phyloP scores from a whole-genome alignment of 768 basidiomycete species.

The Russula abietina region DNA sequence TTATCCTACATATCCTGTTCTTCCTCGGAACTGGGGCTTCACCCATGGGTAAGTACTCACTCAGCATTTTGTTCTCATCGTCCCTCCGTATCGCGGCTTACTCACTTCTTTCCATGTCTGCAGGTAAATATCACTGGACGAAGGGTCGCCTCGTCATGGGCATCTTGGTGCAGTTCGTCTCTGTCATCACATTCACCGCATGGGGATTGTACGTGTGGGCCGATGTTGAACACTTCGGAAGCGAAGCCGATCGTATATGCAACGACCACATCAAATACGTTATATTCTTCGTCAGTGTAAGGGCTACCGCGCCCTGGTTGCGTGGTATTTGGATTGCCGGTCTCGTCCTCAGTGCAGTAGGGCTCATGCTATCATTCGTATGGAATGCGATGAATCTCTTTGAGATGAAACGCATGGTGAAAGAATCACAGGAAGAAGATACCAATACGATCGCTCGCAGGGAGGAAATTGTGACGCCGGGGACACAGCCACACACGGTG shows the following conservation, averaged over 20 bases:
- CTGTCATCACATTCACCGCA: background rate
- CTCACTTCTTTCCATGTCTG: background rate
- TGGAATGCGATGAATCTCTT: background rate
- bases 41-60: conserved; percentile 6
- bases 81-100: background rate
- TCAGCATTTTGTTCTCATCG: background rate
- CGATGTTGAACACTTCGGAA: background rate
- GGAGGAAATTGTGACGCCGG: background rate
- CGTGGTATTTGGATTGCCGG: conserved; percentile 2
- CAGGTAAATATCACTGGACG: conserved; percentile 19
- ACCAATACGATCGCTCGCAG: too few relatives aligned
- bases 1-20: conserved; percentile 16
- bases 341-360: conserved; percentile 3
- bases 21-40: conserved; percentile 16
- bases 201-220: conserved; percentile 18
- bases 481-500: background rate
- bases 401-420: background rate
- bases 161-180: background rate
- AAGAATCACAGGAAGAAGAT: background rate
- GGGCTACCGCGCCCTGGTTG: conserved; percentile 16
- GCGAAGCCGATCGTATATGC: background rate
- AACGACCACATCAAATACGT: conserved; percentile 16
- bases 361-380: conserved; percentile 4
- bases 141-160: conserved; percentile 10
- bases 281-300: conserved; percentile 4